These are phyloP conservation scores for Oemleria cerasiformis DNA, from an alignment of 306 rosid genomes.

Conservation along the genomic window DNA sequence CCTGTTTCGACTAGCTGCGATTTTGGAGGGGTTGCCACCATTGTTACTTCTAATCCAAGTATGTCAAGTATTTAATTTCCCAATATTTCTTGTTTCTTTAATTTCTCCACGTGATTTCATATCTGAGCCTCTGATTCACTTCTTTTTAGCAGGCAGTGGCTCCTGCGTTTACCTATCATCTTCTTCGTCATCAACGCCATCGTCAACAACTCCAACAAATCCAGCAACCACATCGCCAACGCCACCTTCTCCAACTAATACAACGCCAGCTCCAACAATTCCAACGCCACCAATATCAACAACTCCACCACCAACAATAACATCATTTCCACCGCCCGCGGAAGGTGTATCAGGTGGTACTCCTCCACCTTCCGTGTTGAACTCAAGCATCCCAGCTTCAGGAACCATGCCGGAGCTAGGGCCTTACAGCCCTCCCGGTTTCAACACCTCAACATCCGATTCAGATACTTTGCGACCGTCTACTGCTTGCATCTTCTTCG, in stretches of 20 bases:
- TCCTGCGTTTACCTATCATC: constrained; percentile 60
- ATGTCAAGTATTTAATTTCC: constrained; percentile 16
- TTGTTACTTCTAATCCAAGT: constrained; percentile 77
- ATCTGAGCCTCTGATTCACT: not conserved
- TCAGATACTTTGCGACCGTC: constrained; percentile 46
- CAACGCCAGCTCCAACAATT: not conserved
- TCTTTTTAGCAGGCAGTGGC: constrained; percentile 55
- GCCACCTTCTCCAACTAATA: not conserved
- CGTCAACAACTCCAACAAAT: constrained; percentile 5
- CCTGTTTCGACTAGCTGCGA: constrained; percentile 82
- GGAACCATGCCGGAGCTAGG: constrained; percentile 51
- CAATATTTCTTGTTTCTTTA: constrained; percentile 6
- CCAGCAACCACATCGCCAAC: constrained; percentile 18
- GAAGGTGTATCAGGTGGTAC: constrained; percentile 40
- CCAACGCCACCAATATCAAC: constrained; percentile 2
- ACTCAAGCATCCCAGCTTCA: constrained; percentile 59
- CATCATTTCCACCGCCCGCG: constrained; percentile 43
- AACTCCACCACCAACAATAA: constrained; percentile 28
- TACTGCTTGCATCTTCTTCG: constrained; percentile 42
- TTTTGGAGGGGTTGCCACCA: constrained; percentile 75
- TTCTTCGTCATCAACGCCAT: constrained; percentile 28
- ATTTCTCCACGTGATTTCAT: not conserved
- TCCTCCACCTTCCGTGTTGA: constrained; percentile 52
- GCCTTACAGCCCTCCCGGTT: constrained; percentile 43
- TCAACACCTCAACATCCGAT: constrained; percentile 37